phyloP scores from a whole-genome alignment of 331 rosid species.

The Stylosanthes scabra region DNA sequence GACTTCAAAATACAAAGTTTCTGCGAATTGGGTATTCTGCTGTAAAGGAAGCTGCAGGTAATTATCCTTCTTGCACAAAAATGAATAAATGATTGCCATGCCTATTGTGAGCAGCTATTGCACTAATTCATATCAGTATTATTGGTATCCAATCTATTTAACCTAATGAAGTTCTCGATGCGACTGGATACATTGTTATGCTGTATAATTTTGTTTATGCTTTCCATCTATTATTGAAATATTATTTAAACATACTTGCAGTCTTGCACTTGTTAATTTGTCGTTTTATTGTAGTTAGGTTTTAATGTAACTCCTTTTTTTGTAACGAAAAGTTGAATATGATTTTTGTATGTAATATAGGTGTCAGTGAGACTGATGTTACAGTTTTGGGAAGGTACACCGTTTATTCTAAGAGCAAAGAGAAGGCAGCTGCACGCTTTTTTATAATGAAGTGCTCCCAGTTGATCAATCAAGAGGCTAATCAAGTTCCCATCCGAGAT shows the following conservation, averaged over 20 bases:
- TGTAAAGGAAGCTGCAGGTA: conserved; percentile 73
- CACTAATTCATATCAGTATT: background rate
- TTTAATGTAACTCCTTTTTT: background rate
- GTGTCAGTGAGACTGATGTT: conserved; percentile 58
- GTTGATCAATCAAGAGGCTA: conserved; percentile 34
- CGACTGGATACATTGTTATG: background rate
- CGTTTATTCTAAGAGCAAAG: conserved; percentile 68
- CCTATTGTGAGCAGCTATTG: conserved; percentile 15
- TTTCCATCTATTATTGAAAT: conserved; percentile 21
- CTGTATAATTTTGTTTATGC: background rate
- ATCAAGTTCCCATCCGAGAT: conserved; percentile 62
- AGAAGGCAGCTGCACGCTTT: conserved; percentile 67
- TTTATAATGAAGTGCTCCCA: conserved; percentile 66
- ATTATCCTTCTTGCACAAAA: conserved; percentile 19
- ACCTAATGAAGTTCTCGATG: conserved; percentile 20
- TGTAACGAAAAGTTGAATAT: conserved; percentile 19
- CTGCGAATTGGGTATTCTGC: conserved; percentile 72
- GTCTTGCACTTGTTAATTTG: conserved; percentile 34
- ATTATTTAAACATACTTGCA: conserved; percentile 24
- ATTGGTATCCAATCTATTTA: conserved; percentile 11
- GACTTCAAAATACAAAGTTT: conserved; percentile 45
- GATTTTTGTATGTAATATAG: conserved; percentile 47
- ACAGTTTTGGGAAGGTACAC: conserved; percentile 60
- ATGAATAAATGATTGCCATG: conserved; percentile 7
- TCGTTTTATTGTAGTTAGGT: conserved; percentile 18